Percentiles rank a stretch among this genome's conserved stretches.
These are phyloP conservation scores for Geotrichum aggregatum DNA, from an alignment of 1,139 yeast genomes.

Conservation along the genomic window DNA sequence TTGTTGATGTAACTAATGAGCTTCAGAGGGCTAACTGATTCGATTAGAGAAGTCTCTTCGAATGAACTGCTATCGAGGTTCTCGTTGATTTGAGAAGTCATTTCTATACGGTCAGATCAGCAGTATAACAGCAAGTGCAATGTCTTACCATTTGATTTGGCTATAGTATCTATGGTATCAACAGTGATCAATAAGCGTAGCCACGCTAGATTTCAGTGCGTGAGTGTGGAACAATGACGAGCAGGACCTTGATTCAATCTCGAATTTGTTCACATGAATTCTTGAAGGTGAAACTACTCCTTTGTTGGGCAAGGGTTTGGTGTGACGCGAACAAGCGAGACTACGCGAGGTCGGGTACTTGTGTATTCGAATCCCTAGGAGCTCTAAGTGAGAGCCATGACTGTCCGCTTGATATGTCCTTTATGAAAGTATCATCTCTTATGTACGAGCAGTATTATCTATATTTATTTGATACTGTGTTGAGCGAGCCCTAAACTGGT, in stretches of 20 bases:
- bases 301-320: conserved; percentile 8
- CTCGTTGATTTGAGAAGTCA: conserved; percentile 7
- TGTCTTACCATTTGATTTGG: not conserved
- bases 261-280: too few relatives aligned
- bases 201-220: not conserved
- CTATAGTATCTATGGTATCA: not conserved
- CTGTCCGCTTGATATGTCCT: too few relatives aligned
- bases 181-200: not conserved
- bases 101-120: conserved; percentile 12
- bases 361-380: too few relatives aligned
- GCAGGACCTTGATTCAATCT: not conserved
- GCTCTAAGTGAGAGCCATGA: too few relatives aligned
- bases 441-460: too few relatives aligned
- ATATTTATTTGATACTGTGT: too few relatives aligned
- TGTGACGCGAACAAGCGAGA: too few relatives aligned
- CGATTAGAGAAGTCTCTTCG: conserved; percentile 9
- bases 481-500: too few relatives aligned
- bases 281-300: conserved; percentile 1
- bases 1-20: conserved; percentile 19
- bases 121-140: not conserved
- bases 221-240: not conserved
- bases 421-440: too few relatives aligned
- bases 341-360: too few relatives aligned
- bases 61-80: conserved; percentile 8
- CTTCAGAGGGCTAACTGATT: conserved; percentile 20